A percentile compares a stretch with the other conserved stretches of the same genome.
Evolutionary conservation across 768 basidiomycete genomes (phyloP).

Genomic region (Lyophyllum decastes): DNA sequence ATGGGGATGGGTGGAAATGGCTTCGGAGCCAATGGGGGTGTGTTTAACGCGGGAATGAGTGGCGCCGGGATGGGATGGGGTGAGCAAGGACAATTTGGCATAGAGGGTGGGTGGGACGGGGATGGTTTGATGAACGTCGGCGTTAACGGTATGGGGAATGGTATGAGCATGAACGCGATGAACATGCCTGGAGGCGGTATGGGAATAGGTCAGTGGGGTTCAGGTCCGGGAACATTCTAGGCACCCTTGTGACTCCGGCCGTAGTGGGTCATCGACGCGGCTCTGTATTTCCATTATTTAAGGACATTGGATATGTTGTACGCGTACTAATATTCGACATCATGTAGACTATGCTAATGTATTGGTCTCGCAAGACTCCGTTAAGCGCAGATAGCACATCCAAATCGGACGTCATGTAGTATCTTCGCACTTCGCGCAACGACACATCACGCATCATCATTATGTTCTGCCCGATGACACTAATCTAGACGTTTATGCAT

Average conservation of each 20-base stretch:
- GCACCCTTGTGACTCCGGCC: not conserved
- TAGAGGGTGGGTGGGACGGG: constrained; percentile 33
- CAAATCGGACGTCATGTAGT: not conserved
- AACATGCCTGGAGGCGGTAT: constrained; percentile 39
- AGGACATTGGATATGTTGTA: not conserved
- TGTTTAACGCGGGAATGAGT: constrained; percentile 36
- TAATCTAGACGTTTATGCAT: too few species aligned
- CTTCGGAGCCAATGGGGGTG: constrained; percentile 21
- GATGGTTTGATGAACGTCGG: constrained; percentile 38
- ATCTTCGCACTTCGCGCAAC: too few species aligned
- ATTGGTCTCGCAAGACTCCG: not conserved
- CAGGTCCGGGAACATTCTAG: constrained; percentile 18
- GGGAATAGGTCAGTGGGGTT: constrained; percentile 37
- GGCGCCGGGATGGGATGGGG: constrained; percentile 35
- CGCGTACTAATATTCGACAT: not conserved
- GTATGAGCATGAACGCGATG: constrained; percentile 43
- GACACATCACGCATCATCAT: too few species aligned
- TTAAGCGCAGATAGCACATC: not conserved
- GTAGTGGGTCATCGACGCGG: not conserved
- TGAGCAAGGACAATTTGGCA: constrained; percentile 30
- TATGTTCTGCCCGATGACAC: not conserved
- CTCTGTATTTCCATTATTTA: not conserved
- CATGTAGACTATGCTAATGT: not conserved
- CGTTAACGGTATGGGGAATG: constrained; percentile 36
- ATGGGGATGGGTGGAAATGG: constrained; percentile 27